Percentiles rank a stretch among this genome's conserved stretches.
These are phyloP conservation scores for Saitoella complicata DNA, from an alignment of 805 yeast genomes.

Conservation along the genomic window DNA sequence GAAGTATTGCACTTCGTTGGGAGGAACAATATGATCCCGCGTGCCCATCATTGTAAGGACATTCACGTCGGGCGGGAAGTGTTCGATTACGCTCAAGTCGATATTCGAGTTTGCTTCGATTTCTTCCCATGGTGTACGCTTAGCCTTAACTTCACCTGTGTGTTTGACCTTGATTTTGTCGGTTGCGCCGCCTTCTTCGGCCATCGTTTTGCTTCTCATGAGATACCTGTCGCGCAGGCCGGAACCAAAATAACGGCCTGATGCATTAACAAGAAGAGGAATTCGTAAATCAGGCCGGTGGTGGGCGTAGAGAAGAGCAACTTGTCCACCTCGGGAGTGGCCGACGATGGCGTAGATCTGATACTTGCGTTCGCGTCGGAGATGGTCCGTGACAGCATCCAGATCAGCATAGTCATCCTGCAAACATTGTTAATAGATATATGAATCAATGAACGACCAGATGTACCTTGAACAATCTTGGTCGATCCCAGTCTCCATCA, in stretches of 20 bases:
- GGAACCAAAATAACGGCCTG: constrained; percentile 47
- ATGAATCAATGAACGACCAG: too few relatives aligned
- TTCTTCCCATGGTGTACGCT: constrained; percentile 35
- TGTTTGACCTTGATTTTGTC: constrained; percentile 29
- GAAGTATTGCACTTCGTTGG: constrained; percentile 42
- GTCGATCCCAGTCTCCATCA: too few relatives aligned
- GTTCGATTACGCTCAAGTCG: constrained; percentile 28
- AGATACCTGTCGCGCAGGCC: constrained; percentile 30
- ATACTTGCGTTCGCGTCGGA: constrained; percentile 20
- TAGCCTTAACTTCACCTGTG: constrained; percentile 29
- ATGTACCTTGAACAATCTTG: too few relatives aligned
- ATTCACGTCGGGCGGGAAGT: constrained; percentile 31
- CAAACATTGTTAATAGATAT: too few relatives aligned
- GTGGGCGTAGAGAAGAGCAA: constrained; percentile 47
- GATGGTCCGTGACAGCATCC: constrained; percentile 28
- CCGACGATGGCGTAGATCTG: constrained; percentile 44
- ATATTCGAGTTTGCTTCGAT: constrained; percentile 33
- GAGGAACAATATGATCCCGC: constrained; percentile 48
- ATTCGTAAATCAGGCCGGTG: constrained; percentile 44
- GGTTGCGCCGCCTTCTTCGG: constrained; percentile 22
- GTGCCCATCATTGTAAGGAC: constrained; percentile 60
- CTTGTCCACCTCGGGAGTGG: constrained; percentile 55
- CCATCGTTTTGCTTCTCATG: constrained; percentile 24
- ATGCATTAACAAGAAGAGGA: constrained; percentile 54
- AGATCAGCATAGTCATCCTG: constrained; percentile 55